These are phyloP conservation scores for Sherardia arvensis DNA, from an alignment of 257 asterid genomes.

Conservation along the genomic window DNA sequence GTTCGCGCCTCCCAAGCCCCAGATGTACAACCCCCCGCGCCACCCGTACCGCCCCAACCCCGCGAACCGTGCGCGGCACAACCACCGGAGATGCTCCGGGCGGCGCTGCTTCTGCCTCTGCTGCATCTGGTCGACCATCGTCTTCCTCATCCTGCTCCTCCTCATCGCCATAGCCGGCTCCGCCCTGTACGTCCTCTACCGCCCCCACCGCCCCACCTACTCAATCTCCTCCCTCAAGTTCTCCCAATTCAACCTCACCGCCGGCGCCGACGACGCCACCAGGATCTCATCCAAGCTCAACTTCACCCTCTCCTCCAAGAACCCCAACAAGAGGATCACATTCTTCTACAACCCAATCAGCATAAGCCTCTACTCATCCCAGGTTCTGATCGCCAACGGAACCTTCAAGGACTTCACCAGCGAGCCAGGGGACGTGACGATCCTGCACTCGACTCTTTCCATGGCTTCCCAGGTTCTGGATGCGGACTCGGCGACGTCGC, in stretches of 20 bases:
- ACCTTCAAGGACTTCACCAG: conserved; percentile 38
- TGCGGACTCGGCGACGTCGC: conserved; percentile 32
- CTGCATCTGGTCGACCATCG: conserved; percentile 33
- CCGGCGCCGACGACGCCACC: conserved; percentile 60
- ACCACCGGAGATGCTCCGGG: conserved; percentile 26
- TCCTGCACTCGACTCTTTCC: conserved; percentile 38
- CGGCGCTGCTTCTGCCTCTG: conserved; percentile 36
- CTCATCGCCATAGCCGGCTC: conserved; percentile 59
- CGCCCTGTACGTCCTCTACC: conserved; percentile 63
- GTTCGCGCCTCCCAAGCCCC: conserved; percentile 23
- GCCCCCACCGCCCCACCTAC: conserved; percentile 59
- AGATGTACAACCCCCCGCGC: conserved; percentile 27
- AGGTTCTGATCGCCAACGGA: conserved; percentile 41
- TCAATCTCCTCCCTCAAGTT: conserved; percentile 56
- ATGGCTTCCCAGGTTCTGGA: conserved; percentile 35
- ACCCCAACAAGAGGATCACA: conserved; percentile 47
- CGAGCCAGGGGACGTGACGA: conserved; percentile 26
- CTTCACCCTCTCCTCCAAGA: conserved; percentile 51
- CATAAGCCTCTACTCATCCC: conserved; percentile 20
- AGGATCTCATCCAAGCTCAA: conserved; percentile 53
- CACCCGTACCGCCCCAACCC: conserved; percentile 29
- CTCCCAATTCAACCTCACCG: conserved; percentile 58
- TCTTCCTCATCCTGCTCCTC: conserved; percentile 38
- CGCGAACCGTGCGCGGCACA: conserved; percentile 16
- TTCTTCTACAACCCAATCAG: conserved; percentile 45